A percentile compares a stretch with the other conserved stretches of the same genome.
Evolutionary conservation across 2,329 filamentous ascomycete species (phyloP).

Genomic region (Elsinoe australis): DNA sequence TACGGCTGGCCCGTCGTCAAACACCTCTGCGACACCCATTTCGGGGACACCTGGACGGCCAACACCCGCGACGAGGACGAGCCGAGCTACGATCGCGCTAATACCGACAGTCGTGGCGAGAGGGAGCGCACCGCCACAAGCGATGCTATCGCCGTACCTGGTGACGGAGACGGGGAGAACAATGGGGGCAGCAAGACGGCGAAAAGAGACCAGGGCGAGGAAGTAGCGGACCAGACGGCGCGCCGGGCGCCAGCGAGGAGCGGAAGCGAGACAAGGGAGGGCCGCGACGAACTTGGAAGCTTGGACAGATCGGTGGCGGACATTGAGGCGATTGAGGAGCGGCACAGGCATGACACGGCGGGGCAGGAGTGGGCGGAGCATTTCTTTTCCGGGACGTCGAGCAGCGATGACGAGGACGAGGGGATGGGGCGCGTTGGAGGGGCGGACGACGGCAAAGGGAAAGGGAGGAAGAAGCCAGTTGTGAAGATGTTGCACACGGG

Average conservation of each 20-base stretch:
- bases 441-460: conserved; percentile 22
- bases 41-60: conserved; percentile 64
- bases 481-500: conserved; percentile 10
- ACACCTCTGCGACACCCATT: conserved; percentile 90
- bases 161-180: conserved; percentile 28
- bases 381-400: conserved; percentile 39
- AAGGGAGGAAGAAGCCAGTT: conserved; percentile 19
- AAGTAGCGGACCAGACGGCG: conserved; percentile 48
- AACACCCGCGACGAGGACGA: conserved; percentile 61
- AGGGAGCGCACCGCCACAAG: not conserved
- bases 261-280: conserved; percentile 44
- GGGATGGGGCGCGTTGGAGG: not conserved
- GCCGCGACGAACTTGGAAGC: conserved; percentile 34
- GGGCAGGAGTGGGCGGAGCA: conserved; percentile 35
- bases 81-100: conserved; percentile 60
- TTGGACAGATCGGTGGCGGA: conserved; percentile 26
- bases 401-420: conserved; percentile 40
- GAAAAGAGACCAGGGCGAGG: conserved; percentile 48
- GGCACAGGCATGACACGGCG: conserved; percentile 34
- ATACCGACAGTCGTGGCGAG: conserved; percentile 25
- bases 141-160: not conserved
- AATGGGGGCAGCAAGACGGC: not conserved
- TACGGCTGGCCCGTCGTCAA: conserved; percentile 97
- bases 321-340: conserved; percentile 23
- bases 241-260: conserved; percentile 35